Percentiles rank a stretch among this genome's conserved stretches.
Conservation (phyloP, 2,329 filamentous ascomycete genomes). For the Bipolaris zeicola region DNA sequence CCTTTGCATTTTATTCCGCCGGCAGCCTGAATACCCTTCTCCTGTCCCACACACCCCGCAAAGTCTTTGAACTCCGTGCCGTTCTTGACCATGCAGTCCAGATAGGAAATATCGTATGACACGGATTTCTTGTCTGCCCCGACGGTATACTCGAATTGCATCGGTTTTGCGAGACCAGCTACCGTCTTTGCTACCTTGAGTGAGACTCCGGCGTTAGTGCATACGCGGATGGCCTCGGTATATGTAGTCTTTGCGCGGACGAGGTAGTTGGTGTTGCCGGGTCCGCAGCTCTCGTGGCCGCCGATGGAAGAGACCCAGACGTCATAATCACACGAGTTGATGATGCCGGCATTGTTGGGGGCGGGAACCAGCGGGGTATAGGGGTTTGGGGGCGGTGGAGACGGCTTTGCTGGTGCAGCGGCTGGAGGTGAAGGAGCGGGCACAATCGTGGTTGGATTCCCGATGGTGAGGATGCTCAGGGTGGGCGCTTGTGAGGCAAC, state of each 20-base stretch:
- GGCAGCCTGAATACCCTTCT: conserved; percentile 21
- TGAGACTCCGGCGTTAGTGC: conserved; percentile 12
- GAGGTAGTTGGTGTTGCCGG: not conserved
- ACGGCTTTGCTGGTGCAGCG: not conserved
- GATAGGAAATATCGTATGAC: conserved; percentile 23
- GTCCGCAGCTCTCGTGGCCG: conserved; percentile 4
- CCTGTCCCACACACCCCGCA: conserved; percentile 16
- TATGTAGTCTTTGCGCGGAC: conserved; percentile 13
- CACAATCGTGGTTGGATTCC: not conserved
- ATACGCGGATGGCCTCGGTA: conserved; percentile 11
- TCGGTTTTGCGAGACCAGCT: conserved; percentile 4
- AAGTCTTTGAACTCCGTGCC: conserved; percentile 12
- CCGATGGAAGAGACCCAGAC: conserved; percentile 26
- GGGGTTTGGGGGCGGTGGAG: not conserved
- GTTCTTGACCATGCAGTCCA: conserved; percentile 20
- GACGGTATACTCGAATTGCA: conserved; percentile 26
- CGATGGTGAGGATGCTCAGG: not conserved
- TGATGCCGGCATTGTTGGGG: conserved; percentile 16
- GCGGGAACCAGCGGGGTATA: conserved; percentile 10
- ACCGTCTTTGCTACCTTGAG: conserved; percentile 19
- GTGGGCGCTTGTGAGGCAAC: not conserved
- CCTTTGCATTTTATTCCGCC: conserved; percentile 5
- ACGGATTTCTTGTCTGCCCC: conserved; percentile 11
- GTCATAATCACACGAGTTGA: conserved; percentile 26
- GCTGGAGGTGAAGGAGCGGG: not conserved